Conservation (phyloP, 257 asterid genomes). For the Solanum neorickii region DNA sequence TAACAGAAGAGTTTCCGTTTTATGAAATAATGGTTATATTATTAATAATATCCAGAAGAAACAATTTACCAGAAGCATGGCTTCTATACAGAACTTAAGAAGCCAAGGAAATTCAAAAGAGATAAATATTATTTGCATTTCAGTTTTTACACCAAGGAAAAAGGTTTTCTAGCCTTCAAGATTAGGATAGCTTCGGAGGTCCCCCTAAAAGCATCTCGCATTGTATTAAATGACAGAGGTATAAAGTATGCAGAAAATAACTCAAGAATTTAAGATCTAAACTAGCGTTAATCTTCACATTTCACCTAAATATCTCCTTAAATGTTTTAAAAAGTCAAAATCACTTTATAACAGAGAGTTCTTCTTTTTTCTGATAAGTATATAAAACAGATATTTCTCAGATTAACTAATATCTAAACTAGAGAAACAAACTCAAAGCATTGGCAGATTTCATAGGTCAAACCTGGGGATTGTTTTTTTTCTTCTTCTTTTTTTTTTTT, state of each 20-base stretch:
- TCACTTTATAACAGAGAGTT: neutral
- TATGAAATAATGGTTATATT: neutral
- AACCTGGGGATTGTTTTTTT: neutral
- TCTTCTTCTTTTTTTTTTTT: too few relatives aligned
- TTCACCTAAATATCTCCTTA: neutral
- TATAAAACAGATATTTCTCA: neutral
- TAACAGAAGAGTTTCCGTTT: neutral
- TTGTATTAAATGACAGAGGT: neutral
- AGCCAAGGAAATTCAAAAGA: neutral
- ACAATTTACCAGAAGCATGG: neutral
- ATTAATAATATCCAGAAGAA: neutral
- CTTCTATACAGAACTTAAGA: neutral
- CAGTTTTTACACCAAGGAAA: neutral
- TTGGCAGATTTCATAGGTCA: neutral
- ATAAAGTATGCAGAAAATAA: neutral
- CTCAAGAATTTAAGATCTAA: neutral
- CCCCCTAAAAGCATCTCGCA: neutral
- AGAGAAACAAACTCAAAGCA: neutral
- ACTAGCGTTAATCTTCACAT: neutral
- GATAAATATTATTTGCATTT: neutral
- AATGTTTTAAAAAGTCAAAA: neutral
- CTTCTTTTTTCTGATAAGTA: neutral
- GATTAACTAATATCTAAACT: neutral
- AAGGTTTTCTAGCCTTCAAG: neutral
- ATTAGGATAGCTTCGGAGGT: neutral